Base-by-base conservation (phyloP, 192 early-diverging fungal species). In the Coemansia pectinata region DNA sequence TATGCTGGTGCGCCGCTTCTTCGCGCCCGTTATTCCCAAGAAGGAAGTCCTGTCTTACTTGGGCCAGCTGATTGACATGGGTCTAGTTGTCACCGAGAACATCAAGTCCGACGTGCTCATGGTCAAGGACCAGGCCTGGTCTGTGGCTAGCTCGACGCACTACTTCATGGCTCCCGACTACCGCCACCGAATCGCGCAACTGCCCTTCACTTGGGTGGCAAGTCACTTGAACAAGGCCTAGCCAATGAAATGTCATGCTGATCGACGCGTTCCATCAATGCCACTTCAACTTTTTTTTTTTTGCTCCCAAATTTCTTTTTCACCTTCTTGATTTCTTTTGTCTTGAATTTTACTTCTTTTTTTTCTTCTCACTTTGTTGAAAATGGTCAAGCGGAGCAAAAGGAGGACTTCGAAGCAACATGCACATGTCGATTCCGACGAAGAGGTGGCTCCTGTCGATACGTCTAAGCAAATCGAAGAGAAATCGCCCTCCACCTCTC, bases 1-100 rank as follows among this genome's bases (percentile, higher is more conserved):
- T 42, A 45, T 63, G 29, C 62, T 82, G 40, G 61, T 77, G 65
- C 71, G 79, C 5, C 63, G 79, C 12, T 61, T 66, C 60, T 82
- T 50, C 74, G 74, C 79, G 21, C 79, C 79, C 19, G 41, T 39
- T 61, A 53, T 82, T 5, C 38, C 74, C 9, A 73, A 65, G 50
- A 62, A 34, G 0, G 79, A 82, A 69, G 47, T 82, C 8, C 27
- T 66, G 50, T 55, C 59, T 6, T 77, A 77, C 39, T 50, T 82
- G 61, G 47, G 66, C 14, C 34, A 39, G 40, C 59, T 82, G 59
- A 53, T 64, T 23, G 62, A 50, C 34, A 33, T 77, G 65, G 71
- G 66, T 3, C 34, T 77, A 21, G 41, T 77, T 11, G 27, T 36
- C n/a, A 55, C 57, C 3, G 70, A 72, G 62, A 63, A 50, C n/a